Base-by-base conservation (phyloP, 495 filamentous ascomycete species). In the Podospora pseudoanserina region DNA sequence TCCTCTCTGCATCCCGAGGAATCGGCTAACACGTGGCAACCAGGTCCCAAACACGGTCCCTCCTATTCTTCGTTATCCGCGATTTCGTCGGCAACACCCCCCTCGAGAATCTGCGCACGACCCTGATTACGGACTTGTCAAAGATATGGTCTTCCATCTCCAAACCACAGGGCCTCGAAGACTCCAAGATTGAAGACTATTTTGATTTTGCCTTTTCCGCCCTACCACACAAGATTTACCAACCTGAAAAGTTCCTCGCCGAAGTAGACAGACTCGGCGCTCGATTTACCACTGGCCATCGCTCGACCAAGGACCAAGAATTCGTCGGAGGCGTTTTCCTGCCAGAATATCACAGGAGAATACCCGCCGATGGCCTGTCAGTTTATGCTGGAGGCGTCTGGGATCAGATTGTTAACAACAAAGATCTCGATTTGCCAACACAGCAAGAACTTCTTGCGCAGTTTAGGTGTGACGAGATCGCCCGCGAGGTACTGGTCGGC, bases 321-420 rank as follows among this genome's bases (percentile, higher is more conserved):
- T 77, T 85, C 15, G 86, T 89, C 32, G 90, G 88, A 0, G 91
- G 91, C 1, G 86, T 99, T 3, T 96, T 99, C 79, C 78, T 97
- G 44, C 91, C 95, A 16, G 92, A 97, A 71, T 99, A 99, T 76
- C 95, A 99, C 80, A 86, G 95, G 67, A 85, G 96, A 65, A 97
- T 99, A 66, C 95, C 95, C 54, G 95, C 95, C 11, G 95, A 99
- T 76, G 95, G 95, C 5, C 94, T 97, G 77, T 89, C 94, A 3
- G 84, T 91, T 64, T 99, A 98, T 75, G 94, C 95, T 9, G 88
- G 93, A 73, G 91, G 93, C 53, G 88, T 99, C 18, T 99, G 95
- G 95, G 92, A 97, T 75, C 95, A 97, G 78, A 99, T 99, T 72
- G 92, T 96, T 72, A 91, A 93, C 79, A 99, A 99, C 80, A 99